Base-by-base conservation (phyloP, 805 yeast species). In the Yamadazyma ubonensis region DNA sequence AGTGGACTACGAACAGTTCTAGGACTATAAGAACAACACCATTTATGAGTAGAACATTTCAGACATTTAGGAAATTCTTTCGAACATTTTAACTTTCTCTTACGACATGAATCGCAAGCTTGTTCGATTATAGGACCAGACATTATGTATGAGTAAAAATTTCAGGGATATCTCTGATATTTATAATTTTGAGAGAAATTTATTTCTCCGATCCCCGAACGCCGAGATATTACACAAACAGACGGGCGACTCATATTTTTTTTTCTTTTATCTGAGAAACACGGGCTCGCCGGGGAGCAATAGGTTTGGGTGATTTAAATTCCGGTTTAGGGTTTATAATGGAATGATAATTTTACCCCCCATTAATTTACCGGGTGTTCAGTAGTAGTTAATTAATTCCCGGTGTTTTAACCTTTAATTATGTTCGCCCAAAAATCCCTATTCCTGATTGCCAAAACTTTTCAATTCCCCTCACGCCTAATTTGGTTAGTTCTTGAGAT, bases 71-170 rank as follows among this genome's bases (percentile, higher is more conserved):
- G 96, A 19, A 63, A 70, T 44, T 81, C 86, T 53, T 86, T 87
- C 21, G 95, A 79, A 57, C 96, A 87, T 55, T 81, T 82, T 44
- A 86, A 70, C 61, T 87, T 87, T 40, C 93, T 71, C 49, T 79
- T 76, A 26, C 96, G 75, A 57, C 96, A 87, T 3, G 90, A 80
- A 59, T 87, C 96, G 60, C 96, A 87, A 7, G 81, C 81, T 54
- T 76, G 82, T 53, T 76, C 81, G 21, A 75, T 73, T 14, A 43
- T 36, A 10, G 43, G 43, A 18, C 43, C 44, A 9, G 32, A 18
- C 37, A 38, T 41, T 9, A 6, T 37, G 12, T 15, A 6, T 33
- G 10, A 9, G 26, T 25, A 7, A 27, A 27, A 26, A 18, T 3
- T 17, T 17, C 10, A 26, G 22, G 30, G 34, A 23, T 18, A 23